A percentile compares a stretch with the other conserved stretches of the same genome.
These are phyloP conservation scores for Sugiyamaella xylanicola DNA, from an alignment of 1,139 yeast species.

Conservation along the genomic window DNA sequence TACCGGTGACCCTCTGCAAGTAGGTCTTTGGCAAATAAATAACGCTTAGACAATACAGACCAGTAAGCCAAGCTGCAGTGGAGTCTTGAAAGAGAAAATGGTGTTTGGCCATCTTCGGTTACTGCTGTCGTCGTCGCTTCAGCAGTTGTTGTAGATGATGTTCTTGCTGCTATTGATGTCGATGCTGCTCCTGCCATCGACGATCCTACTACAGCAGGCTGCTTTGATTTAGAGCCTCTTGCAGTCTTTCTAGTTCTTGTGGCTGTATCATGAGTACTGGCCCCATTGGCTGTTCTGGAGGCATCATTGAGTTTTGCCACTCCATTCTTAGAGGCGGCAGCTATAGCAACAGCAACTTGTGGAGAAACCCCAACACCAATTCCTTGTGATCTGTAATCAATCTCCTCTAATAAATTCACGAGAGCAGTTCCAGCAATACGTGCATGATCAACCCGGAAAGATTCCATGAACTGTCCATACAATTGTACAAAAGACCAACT, in stretches of 20 bases:
- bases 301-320: neutral
- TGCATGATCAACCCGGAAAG: slow-evolving; percentile 18
- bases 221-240: too few relatives aligned
- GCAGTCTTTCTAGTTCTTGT: too few relatives aligned
- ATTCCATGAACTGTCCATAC: slow-evolving; percentile 1
- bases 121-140: too few relatives aligned
- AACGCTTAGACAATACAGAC: slow-evolving; percentile 8
- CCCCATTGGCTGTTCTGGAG: neutral
- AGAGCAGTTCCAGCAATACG: neutral
- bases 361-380: neutral
- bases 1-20: neutral
- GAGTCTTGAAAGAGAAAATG: slow-evolving; percentile 1
- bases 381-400: neutral
- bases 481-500: neutral
- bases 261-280: too few relatives aligned
- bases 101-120: neutral
- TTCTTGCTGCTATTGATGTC: too few relatives aligned
- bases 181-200: too few relatives aligned
- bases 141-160: too few relatives aligned
- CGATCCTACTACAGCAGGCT: too few relatives aligned
- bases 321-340: slow-evolving; percentile 6
- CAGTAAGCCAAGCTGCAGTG: slow-evolving; percentile 18
- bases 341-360: neutral
- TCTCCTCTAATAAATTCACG: neutral
- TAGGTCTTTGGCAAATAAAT: slow-evolving; percentile 5